phyloP scores from a whole-genome alignment of 495 filamentous ascomycete species.

The Aspergillus homomorphus region DNA sequence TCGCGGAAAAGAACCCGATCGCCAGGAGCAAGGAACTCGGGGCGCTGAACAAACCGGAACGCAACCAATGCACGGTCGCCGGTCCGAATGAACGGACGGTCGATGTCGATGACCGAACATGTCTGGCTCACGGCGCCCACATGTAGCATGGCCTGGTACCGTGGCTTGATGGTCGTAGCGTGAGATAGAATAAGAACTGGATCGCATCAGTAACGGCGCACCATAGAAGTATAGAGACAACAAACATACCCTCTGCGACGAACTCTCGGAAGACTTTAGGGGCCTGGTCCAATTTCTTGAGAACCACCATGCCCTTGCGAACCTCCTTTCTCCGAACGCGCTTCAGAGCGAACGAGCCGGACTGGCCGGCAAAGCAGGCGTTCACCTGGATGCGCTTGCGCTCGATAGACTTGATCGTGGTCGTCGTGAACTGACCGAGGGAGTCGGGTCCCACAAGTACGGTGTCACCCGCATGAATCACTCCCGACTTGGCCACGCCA shows the following conservation, averaged over 20 bases:
- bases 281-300: slow-evolving; percentile 73
- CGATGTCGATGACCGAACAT: slow-evolving; percentile 95
- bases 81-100: slow-evolving; percentile 91
- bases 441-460: slow-evolving; percentile 90
- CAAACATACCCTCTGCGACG: slow-evolving; percentile 72
- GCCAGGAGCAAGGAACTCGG: slow-evolving; percentile 85
- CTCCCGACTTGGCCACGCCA: slow-evolving; percentile 79
- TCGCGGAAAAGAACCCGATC: slow-evolving; percentile 92
- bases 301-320: slow-evolving; percentile 95
- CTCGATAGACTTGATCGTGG: slow-evolving; percentile 89
- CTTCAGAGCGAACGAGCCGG: slow-evolving; percentile 86
- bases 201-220: slow-evolving; percentile 15
- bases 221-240: neutral
- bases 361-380: slow-evolving; percentile 86
- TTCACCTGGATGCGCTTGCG: slow-evolving; percentile 90
- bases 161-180: slow-evolving; percentile 96
- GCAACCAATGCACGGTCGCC: slow-evolving; percentile 90
- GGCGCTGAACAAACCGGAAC: slow-evolving; percentile 93
- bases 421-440: slow-evolving; percentile 86
- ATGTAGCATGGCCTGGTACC: slow-evolving; percentile 98
- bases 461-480: slow-evolving; percentile 86
- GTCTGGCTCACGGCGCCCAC: slow-evolving; percentile 95
- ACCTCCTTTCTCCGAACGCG: slow-evolving; percentile 88
- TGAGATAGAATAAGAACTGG: slow-evolving; percentile 90
- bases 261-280: slow-evolving; percentile 89